Conservation (phyloP, 192 early-diverging fungal genomes). For the Podila horticola region DNA sequence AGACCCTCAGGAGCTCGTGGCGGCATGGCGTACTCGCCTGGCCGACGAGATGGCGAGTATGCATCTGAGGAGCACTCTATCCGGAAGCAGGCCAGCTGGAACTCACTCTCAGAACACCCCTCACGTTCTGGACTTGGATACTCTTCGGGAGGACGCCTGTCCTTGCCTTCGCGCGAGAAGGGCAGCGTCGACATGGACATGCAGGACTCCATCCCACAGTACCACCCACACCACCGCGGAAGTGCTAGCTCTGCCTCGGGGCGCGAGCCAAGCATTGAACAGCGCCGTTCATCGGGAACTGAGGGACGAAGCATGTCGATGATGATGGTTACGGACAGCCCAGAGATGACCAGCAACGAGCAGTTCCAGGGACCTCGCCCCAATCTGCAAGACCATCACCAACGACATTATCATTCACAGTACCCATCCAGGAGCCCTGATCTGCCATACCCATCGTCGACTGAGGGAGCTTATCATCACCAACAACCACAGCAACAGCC, state of each 20-base stretch:
- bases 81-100: slow-evolving; percentile 29
- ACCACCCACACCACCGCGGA: background rate
- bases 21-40: background rate
- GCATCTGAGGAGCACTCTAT: background rate
- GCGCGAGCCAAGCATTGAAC: background rate
- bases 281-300: background rate
- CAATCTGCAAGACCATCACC: background rate
- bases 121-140: background rate
- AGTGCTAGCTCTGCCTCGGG: background rate
- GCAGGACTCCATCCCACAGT: slow-evolving; percentile 17
- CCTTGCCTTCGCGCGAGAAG: background rate
- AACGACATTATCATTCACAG: background rate
- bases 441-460: too few relatives aligned
- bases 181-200: slow-evolving; percentile 19
- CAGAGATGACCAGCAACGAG: background rate
- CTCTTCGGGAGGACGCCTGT: background rate
- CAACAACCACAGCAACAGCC: slow-evolving; percentile 5
- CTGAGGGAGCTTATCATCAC: background rate
- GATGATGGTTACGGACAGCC: slow-evolving; percentile 1
- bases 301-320: background rate
- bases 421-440: too few relatives aligned
- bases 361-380: background rate
- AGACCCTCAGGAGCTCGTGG: background rate
- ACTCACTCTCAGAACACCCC: slow-evolving; percentile 1
- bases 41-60: background rate